Evolutionary conservation across 352 stramenopile species (phyloP).

Genomic region (Globisporangium perplexum): DNA sequence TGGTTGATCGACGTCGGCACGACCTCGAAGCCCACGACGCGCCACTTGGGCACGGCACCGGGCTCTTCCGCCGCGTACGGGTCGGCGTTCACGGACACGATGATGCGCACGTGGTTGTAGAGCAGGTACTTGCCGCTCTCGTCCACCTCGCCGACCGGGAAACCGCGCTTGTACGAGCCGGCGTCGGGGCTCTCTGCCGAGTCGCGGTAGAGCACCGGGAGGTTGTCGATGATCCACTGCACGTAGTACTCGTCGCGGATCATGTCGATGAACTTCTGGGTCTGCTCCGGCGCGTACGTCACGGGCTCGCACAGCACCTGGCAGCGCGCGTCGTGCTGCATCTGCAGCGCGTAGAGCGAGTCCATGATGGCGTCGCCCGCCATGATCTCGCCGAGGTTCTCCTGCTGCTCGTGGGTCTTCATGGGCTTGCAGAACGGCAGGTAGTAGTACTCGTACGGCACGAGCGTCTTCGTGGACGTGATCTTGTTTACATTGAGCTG

Average conservation of each 20-base stretch:
- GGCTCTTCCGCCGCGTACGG: constrained; percentile 59
- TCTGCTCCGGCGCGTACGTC: constrained; percentile 76
- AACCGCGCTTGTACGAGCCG: constrained; percentile 85
- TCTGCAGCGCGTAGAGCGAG: constrained; percentile 87
- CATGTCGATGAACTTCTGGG: constrained; percentile 84
- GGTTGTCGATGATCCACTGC: constrained; percentile 92
- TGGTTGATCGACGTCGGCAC: constrained; percentile 94
- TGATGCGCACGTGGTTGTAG: constrained; percentile 98
- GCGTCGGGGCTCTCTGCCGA: constrained; percentile 56
- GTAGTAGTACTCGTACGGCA: constrained; percentile 99
- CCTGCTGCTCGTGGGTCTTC: constrained; percentile 77
- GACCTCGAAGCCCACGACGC: constrained; percentile 96
- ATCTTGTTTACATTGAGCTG: constrained; percentile 97
- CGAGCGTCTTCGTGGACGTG: constrained; percentile 96
- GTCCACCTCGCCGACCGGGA: constrained; percentile 92
- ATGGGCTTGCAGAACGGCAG: constrained; percentile 90
- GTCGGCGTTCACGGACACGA: constrained; percentile 89
- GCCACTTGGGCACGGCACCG: constrained; percentile 52
- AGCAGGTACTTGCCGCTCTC: constrained; percentile 91
- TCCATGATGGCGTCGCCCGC: constrained; percentile 89
- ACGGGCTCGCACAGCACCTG: constrained; percentile 88
- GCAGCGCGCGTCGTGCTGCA: constrained; percentile 87
- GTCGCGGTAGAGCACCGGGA: constrained; percentile 86
- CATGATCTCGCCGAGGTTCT: constrained; percentile 93
- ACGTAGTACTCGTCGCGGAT: constrained; percentile 95